Evolutionary conservation across 306 rosid genomes (phyloP).

Genomic region (Pyrus bretschneideri): DNA sequence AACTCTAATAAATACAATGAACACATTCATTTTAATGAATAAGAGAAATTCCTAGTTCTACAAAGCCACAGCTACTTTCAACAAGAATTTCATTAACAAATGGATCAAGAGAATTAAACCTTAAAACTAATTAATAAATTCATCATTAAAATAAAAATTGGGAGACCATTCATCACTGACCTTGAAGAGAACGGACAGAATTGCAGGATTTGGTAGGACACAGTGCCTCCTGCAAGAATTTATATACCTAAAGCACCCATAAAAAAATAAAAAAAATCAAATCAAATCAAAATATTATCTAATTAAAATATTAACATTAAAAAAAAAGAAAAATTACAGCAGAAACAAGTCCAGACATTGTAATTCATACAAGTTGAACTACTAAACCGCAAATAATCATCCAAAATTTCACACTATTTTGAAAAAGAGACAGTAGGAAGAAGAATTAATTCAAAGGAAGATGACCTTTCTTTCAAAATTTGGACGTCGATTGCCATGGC

Average conservation of each 20-base stretch:
- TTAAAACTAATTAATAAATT: not conserved
- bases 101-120: not conserved
- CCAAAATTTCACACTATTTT: not conserved
- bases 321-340: not conserved
- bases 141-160: not conserved
- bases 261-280: not conserved
- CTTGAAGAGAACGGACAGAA: constrained; percentile 55
- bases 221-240: constrained; percentile 56
- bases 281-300: not conserved
- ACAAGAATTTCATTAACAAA: not conserved
- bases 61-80: not conserved
- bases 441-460: not conserved
- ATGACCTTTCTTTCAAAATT: constrained; percentile 46
- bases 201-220: constrained; percentile 45
- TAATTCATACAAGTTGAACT: not conserved
- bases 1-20: not conserved
- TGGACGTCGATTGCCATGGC: constrained; percentile 48
- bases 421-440: not conserved
- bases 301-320: not conserved
- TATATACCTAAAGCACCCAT: constrained; percentile 44
- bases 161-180: constrained; percentile 30
- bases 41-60: not conserved
- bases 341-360: not conserved
- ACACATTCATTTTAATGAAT: not conserved
- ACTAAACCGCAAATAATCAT: not conserved